Percentiles rank a stretch among this genome's conserved stretches.
These are phyloP conservation scores for Entomortierella parvispora DNA, from an alignment of 192 early-diverging fungal genomes.

Conservation along the genomic window DNA sequence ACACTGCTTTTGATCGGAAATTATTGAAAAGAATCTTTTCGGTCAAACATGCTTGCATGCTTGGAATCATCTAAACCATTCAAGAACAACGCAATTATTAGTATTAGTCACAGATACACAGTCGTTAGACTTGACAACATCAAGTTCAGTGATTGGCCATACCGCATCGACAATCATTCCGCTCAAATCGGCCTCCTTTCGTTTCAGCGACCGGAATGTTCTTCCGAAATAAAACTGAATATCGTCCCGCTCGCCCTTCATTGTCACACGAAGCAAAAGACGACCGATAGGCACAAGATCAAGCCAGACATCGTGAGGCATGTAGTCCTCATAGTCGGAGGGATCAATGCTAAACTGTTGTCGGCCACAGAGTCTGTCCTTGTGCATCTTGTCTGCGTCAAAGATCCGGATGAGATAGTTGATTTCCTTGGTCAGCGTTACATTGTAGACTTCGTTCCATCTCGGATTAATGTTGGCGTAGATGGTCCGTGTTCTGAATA, in stretches of 20 bases:
- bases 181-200: constrained; percentile 74
- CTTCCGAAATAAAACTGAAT: constrained; percentile 86
- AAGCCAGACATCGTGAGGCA: constrained; percentile 74
- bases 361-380: constrained; percentile 69
- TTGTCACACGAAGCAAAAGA: constrained; percentile 74
- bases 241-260: constrained; percentile 83
- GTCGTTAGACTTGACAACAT: background rate
- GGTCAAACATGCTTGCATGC: constrained; percentile 71
- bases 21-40: constrained; percentile 65
- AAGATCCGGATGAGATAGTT: constrained; percentile 55
- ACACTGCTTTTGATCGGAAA: constrained; percentile 42
- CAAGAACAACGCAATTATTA: background rate
- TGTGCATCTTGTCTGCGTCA: constrained; percentile 65
- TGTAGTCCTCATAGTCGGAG: constrained; percentile 64
- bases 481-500: constrained; percentile 66
- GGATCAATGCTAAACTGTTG: constrained; percentile 70
- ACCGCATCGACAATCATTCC: constrained; percentile 76
- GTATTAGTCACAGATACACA: background rate
- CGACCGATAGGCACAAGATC: constrained; percentile 76
- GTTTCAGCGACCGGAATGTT: constrained; percentile 76
- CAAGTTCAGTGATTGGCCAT: constrained; percentile 15
- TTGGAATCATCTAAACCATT: constrained; percentile 65
- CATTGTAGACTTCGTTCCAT: constrained; percentile 84
- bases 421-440: constrained; percentile 62
- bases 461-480: constrained; percentile 80